A percentile compares a stretch with the other conserved stretches of the same genome.
phyloP scores from a whole-genome alignment of 106 monocot species.

The Phalaenopsis aphrodite region DNA sequence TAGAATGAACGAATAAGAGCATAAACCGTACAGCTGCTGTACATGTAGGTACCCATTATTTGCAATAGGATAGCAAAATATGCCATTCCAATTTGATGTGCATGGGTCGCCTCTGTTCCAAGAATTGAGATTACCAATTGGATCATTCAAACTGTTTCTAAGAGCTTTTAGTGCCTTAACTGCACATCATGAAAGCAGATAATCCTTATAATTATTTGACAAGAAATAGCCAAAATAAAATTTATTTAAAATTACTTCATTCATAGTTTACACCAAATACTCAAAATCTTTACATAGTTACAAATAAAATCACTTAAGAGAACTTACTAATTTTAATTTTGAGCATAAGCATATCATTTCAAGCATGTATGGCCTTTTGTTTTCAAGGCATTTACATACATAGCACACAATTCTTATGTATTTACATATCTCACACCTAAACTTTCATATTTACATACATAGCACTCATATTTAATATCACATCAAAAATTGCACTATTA shows the following conservation, averaged over 20 bases:
- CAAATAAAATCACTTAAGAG: not conserved
- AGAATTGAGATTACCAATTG: slow-evolving; percentile 30
- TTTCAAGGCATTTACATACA: no score
- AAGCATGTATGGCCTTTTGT: no score
- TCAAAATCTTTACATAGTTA: not conserved
- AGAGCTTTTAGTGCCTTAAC: slow-evolving; percentile 31
- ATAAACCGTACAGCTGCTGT: slow-evolving; percentile 40
- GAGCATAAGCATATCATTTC: no score
- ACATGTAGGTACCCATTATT: slow-evolving; percentile 42
- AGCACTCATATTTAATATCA: no score
- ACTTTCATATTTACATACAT: no score
- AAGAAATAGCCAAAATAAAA: not conserved
- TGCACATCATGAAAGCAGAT: slow-evolving; percentile 21
- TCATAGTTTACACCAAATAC: not conserved
- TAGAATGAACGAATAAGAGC: not conserved
- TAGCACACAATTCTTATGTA: no score
- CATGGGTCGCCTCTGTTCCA: slow-evolving; percentile 68
- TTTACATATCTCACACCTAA: no score
- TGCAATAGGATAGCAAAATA: slow-evolving; percentile 21
- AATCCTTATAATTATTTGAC: not conserved
- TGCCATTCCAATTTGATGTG: slow-evolving; percentile 47
- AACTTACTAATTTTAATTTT: no score
- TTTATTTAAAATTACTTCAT: not conserved
- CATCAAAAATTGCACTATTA: no score
- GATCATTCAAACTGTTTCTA: slow-evolving; percentile 41